Evolutionary conservation across 2,329 filamentous ascomycete species (phyloP).

Genomic region (Fusarium annulatum): DNA sequence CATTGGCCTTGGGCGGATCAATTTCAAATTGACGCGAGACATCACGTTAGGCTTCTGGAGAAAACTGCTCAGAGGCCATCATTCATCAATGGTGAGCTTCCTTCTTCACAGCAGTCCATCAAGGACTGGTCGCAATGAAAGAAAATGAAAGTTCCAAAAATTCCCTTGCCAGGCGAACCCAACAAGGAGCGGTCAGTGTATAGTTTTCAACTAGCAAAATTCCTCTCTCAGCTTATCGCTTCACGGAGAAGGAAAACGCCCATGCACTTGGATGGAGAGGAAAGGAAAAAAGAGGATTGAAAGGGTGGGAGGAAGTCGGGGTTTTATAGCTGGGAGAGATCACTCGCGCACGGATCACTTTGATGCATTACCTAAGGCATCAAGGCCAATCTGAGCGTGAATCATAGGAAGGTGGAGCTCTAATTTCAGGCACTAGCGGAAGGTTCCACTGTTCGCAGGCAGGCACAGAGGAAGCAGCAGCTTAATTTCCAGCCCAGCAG

Average conservation of each 20-base stretch:
- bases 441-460: background rate
- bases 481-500: slow-evolving; percentile 8
- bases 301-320: slow-evolving; percentile 38
- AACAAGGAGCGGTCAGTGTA: slow-evolving; percentile 75
- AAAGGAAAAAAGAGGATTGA: slow-evolving; percentile 56
- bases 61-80: accelerated
- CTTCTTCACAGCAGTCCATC: slow-evolving; percentile 55
- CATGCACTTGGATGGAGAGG: slow-evolving; percentile 70
- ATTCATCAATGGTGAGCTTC: slow-evolving; percentile 19
- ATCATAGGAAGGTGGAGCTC: slow-evolving; percentile 16
- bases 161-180: slow-evolving; percentile 75
- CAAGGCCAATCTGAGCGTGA: slow-evolving; percentile 21
- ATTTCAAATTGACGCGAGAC: background rate
- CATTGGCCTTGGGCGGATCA: background rate
- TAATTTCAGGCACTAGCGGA: slow-evolving; percentile 34
- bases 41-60: no score
- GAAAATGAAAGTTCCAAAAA: slow-evolving; percentile 70
- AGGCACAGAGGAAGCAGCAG: background rate
- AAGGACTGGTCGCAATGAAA: slow-evolving; percentile 56
- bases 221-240: slow-evolving; percentile 80
- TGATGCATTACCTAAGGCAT: slow-evolving; percentile 34
- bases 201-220: slow-evolving; percentile 93
- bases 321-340: slow-evolving; percentile 50
- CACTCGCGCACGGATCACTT: slow-evolving; percentile 33
- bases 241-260: slow-evolving; percentile 71